phyloP scores from a whole-genome alignment of 2,329 filamentous ascomycete genomes.

The Trichoderma hamatum region DNA sequence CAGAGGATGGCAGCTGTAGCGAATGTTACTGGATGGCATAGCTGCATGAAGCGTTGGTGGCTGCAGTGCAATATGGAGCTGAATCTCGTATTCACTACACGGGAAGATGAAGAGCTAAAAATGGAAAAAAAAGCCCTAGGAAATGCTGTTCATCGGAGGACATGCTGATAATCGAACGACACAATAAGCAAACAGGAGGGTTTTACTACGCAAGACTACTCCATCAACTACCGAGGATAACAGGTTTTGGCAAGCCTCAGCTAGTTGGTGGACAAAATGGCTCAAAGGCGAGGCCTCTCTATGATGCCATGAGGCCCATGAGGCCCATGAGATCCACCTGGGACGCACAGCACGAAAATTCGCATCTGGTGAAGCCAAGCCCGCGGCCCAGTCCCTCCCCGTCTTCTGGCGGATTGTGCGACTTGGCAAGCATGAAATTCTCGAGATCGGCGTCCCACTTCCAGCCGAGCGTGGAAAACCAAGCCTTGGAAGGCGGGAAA shows the following conservation, averaged over 20 bases:
- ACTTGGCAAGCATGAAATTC: neutral
- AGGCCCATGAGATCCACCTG: neutral
- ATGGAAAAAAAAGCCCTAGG: neutral
- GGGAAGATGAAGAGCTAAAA: neutral
- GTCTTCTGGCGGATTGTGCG: neutral
- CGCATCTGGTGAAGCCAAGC: neutral
- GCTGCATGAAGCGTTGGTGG: slow-evolving; percentile 11
- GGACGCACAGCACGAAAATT: neutral
- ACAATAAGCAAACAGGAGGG: neutral
- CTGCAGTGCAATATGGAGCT: slow-evolving; percentile 6
- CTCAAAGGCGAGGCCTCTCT: slow-evolving; percentile 7
- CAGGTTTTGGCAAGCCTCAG: neutral
- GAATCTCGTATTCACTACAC: slow-evolving; percentile 16
- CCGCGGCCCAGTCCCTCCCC: neutral
- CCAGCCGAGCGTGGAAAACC: neutral
- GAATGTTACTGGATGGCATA: neutral
- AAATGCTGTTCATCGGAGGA: neutral
- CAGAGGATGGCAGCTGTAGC: neutral
- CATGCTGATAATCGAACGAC: neutral
- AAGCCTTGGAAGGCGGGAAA: neutral
- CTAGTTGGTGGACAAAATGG: slow-evolving; percentile 5
- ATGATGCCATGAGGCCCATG: slow-evolving; percentile 1
- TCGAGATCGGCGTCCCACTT: slow-evolving; percentile 14
- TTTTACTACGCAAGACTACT: neutral
- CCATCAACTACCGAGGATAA: neutral